phyloP scores from a whole-genome alignment of 768 basidiomycete species.

The Lactarius trivialis region DNA sequence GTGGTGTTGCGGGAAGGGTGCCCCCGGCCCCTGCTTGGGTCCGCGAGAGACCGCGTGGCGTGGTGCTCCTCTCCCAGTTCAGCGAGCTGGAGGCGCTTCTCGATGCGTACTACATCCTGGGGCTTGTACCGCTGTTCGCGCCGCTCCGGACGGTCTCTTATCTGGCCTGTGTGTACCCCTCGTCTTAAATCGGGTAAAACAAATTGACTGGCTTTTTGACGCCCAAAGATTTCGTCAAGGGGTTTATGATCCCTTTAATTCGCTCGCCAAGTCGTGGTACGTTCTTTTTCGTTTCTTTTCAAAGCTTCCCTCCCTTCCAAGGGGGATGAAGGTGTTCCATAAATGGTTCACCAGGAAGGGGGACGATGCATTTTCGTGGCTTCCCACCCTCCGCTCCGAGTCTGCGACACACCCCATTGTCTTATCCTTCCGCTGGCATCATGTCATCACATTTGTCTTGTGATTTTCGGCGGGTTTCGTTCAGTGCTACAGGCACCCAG shows the following conservation, averaged over 20 bases:
- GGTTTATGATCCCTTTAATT: slow-evolving; percentile 55
- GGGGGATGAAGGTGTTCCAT: background rate
- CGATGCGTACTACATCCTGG: slow-evolving; percentile 61
- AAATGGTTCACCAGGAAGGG: slow-evolving; percentile 5
- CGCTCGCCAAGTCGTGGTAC: slow-evolving; percentile 54
- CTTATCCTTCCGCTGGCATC: too few relatives aligned
- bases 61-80: slow-evolving; percentile 40
- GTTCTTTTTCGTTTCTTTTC: slow-evolving; percentile 22
- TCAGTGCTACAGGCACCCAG: too few relatives aligned
- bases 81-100: slow-evolving; percentile 40
- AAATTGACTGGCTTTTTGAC: background rate
- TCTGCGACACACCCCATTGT: too few relatives aligned
- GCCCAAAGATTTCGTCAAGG: slow-evolving; percentile 45
- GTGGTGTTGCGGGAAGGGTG: background rate
- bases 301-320: background rate
- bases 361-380: background rate
- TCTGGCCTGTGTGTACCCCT: slow-evolving; percentile 46
- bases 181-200: slow-evolving; percentile 2
- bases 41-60: slow-evolving; percentile 33
- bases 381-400: background rate
- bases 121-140: slow-evolving; percentile 61
- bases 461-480: background rate
- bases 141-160: slow-evolving; percentile 61
- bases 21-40: background rate
- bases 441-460: background rate